phyloP scores from a whole-genome alignment of 495 filamentous ascomycete species.

The Aspergillus campestris region DNA sequence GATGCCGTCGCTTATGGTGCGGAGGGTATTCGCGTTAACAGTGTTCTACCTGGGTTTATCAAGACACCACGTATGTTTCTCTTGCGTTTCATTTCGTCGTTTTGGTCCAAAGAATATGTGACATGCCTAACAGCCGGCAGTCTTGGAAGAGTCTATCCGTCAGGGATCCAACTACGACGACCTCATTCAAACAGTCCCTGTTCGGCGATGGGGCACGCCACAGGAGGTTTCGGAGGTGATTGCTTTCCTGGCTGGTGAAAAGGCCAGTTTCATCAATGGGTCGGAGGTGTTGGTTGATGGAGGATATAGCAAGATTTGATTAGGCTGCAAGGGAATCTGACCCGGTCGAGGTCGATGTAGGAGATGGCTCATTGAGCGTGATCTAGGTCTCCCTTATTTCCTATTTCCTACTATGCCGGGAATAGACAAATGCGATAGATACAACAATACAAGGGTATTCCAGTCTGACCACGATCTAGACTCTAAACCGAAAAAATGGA shows the following conservation, averaged over 20 bases:
- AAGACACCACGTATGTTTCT: constrained; percentile 3
- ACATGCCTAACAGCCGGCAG: neutral
- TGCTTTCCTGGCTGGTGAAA: constrained; percentile 24
- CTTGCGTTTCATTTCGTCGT: neutral
- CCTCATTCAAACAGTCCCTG: constrained; percentile 11
- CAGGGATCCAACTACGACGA: constrained; percentile 2
- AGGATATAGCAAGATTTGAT: neutral
- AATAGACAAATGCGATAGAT: too few species aligned
- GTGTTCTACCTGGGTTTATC: constrained; percentile 4
- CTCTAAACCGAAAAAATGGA: too few species aligned
- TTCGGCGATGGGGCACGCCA: constrained; percentile 25
- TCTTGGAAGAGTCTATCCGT: neutral
- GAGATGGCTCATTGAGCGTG: too few species aligned
- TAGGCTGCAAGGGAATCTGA: too few species aligned
- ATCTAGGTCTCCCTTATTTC: too few species aligned
- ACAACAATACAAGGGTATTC: too few species aligned
- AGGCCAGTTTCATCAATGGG: constrained; percentile 29
- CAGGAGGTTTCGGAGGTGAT: constrained; percentile 30
- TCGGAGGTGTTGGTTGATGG: constrained; percentile 31
- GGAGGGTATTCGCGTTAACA: constrained; percentile 7
- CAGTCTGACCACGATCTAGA: too few species aligned
- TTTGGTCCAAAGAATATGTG: neutral
- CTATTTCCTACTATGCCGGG: too few species aligned
- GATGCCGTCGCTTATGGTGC: constrained; percentile 5
- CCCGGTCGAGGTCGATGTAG: too few species aligned